Evolutionary conservation across 345 rosid genomes (phyloP).

Genomic region (Eucalyptus melliodora): DNA sequence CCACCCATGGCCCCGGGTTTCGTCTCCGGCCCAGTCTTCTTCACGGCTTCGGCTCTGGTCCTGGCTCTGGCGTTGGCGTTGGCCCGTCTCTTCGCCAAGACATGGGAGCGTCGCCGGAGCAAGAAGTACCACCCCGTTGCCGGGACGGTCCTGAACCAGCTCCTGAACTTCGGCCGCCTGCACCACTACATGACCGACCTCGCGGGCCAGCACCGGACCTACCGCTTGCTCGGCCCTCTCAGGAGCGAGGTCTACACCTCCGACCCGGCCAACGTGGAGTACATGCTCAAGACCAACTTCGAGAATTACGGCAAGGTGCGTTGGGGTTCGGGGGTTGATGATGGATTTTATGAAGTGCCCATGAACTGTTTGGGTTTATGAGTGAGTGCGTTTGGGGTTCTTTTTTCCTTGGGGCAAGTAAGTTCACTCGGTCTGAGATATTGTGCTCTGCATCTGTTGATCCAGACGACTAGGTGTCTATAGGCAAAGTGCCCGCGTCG

Average conservation of each 20-base stretch:
- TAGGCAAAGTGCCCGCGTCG: not conserved
- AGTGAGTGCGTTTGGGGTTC: not conserved
- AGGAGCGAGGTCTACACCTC: conserved; percentile 39
- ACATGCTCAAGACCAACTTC: conserved; percentile 38
- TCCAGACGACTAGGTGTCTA: not conserved
- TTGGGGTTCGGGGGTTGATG: not conserved
- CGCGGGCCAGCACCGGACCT: conserved; percentile 27
- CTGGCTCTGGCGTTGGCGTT: not conserved
- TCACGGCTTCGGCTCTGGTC: conserved; percentile 4
- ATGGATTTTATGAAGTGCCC: not conserved
- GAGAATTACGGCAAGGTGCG: conserved; percentile 32
- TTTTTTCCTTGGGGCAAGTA: not conserved
- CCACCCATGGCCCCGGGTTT: not conserved
- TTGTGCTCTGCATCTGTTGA: not conserved
- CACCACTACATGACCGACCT: conserved; percentile 45
- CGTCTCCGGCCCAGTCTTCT: not conserved
- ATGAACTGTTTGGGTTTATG: not conserved
- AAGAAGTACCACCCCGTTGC: conserved; percentile 33
- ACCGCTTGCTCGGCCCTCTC: conserved; percentile 27
- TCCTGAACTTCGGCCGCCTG: conserved; percentile 33
- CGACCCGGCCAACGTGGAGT: conserved; percentile 32
- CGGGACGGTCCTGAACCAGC: conserved; percentile 40
- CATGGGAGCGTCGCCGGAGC: not conserved
- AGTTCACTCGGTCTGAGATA: not conserved
- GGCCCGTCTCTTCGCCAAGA: not conserved